A percentile compares a stretch with the other conserved stretches of the same genome.
phyloP scores from a whole-genome alignment of 2,329 filamentous ascomycete species.

The Hymenoscyphus fructigenus region DNA sequence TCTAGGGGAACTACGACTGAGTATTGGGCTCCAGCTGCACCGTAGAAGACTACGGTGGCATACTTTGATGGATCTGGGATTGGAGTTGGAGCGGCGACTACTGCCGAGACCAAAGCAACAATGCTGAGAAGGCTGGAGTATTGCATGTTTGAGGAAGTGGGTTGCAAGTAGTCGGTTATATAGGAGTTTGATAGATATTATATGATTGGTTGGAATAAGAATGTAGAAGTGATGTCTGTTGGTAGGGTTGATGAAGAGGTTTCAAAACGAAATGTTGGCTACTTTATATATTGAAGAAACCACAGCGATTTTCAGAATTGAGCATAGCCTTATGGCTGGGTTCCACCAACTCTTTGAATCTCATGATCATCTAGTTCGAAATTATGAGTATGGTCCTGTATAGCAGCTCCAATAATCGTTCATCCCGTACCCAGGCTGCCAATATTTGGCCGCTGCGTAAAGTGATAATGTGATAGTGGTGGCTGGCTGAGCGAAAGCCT shows the following conservation, averaged over 20 bases:
- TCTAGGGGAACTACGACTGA: conserved; percentile 26
- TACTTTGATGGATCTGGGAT: background rate
- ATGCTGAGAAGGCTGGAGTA: conserved; percentile 23
- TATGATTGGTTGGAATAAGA: background rate
- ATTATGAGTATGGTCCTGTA: background rate
- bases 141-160: conserved; percentile 24
- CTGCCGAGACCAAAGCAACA: conserved; percentile 21
- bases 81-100: conserved; percentile 19
- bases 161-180: background rate
- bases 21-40: conserved; percentile 30
- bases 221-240: background rate
- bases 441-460: background rate
- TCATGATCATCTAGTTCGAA: background rate
- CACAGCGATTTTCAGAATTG: background rate
- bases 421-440: background rate
- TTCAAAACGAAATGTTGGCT: background rate
- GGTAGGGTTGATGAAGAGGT: background rate
- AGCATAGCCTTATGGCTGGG: conserved; percentile 4
- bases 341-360: background rate
- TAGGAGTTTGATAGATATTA: background rate
- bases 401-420: background rate
- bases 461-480: background rate
- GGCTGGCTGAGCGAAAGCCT: conserved; percentile 1
- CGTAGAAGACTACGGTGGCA: conserved; percentile 24
- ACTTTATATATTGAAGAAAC: conserved; percentile 1